Conservation (phyloP, 177 flowering plant species). For the Viscum album region DNA sequence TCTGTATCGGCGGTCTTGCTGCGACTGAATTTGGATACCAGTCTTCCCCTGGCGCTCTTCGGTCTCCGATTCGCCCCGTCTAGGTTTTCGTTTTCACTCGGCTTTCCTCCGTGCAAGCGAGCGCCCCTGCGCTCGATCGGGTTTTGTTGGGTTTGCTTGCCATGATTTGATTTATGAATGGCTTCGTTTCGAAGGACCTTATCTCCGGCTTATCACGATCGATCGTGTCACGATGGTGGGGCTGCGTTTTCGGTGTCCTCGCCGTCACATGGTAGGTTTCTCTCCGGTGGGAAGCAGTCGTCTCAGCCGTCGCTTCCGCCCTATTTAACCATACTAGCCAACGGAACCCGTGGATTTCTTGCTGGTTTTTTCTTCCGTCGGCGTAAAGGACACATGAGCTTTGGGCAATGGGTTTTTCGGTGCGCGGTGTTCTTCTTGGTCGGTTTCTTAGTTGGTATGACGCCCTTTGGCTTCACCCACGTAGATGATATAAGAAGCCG, state of each 20-base stretch:
- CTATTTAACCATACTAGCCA: constrained; percentile 3
- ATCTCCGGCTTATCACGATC: constrained; percentile 38
- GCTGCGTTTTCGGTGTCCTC: constrained; percentile 18
- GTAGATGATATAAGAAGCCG: constrained; percentile 20
- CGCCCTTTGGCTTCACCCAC: constrained; percentile 29
- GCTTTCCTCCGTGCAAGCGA: too few relatives aligned
- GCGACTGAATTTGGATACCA: too few relatives aligned
- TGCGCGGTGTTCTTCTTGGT: constrained; percentile 37
- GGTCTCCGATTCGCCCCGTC: too few relatives aligned
- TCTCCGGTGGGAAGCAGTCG: constrained; percentile 17
- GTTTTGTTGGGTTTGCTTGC: too few relatives aligned
- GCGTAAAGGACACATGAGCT: constrained; percentile 23
- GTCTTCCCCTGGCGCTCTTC: too few relatives aligned
- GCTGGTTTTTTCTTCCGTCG: constrained; percentile 18
- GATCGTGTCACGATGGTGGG: constrained; percentile 27
- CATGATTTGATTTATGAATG: constrained; percentile 24
- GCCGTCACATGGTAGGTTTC: constrained; percentile 21
- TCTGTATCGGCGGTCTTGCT: too few relatives aligned
- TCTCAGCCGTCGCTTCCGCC: constrained; percentile 20
- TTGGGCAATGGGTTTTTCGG: constrained; percentile 28
- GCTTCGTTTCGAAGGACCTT: constrained; percentile 47
- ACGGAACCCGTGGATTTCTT: constrained; percentile 17
- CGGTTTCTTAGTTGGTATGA: constrained; percentile 51
- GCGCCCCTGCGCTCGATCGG: too few relatives aligned
- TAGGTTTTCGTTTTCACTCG: too few relatives aligned